These are phyloP conservation scores for Meyerozyma sp. DNA, from an alignment of 1,139 yeast genomes.

Conservation along the genomic window DNA sequence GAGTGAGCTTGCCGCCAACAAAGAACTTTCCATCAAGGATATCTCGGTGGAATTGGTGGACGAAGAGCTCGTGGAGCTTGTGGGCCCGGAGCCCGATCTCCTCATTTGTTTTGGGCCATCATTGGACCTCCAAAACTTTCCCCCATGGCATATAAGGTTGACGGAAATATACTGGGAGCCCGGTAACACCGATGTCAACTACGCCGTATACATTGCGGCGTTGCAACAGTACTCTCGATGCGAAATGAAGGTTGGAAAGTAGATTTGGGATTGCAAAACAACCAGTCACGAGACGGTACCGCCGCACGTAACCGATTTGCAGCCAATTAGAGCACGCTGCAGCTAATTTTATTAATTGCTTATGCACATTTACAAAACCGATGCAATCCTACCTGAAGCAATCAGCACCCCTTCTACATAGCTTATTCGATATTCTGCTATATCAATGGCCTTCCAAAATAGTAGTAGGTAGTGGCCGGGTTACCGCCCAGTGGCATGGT, in stretches of 20 bases:
- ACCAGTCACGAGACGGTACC: too few relatives aligned
- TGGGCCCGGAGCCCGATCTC: constrained; percentile 88
- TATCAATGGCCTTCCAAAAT: too few relatives aligned
- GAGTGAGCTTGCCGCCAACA: constrained; percentile 64
- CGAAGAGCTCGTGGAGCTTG: constrained; percentile 67
- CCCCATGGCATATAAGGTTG: constrained; percentile 96
- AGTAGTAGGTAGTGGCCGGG: not conserved
- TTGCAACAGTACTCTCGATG: constrained; percentile 73
- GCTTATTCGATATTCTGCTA: too few relatives aligned
- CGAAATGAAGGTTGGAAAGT: constrained; percentile 84
- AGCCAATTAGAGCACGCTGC: too few relatives aligned
- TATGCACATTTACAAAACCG: too few relatives aligned
- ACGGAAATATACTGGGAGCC: constrained; percentile 90
- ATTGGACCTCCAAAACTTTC: constrained; percentile 86
- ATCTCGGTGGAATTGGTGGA: constrained; percentile 72
- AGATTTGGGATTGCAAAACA: not conserved
- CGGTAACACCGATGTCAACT: constrained; percentile 72
- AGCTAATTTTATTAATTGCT: too few relatives aligned
- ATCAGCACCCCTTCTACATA: too few relatives aligned
- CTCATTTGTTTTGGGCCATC: constrained; percentile 79
- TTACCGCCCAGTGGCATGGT: too few relatives aligned
- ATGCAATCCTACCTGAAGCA: too few relatives aligned
- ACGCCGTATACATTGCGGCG: constrained; percentile 82
- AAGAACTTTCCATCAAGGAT: constrained; percentile 61
- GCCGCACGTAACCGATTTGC: too few relatives aligned